Percentiles rank a stretch among this genome's conserved stretches.
Conservation (phyloP, 2,329 filamentous ascomycete genomes). For the Pyricularia sp. region DNA sequence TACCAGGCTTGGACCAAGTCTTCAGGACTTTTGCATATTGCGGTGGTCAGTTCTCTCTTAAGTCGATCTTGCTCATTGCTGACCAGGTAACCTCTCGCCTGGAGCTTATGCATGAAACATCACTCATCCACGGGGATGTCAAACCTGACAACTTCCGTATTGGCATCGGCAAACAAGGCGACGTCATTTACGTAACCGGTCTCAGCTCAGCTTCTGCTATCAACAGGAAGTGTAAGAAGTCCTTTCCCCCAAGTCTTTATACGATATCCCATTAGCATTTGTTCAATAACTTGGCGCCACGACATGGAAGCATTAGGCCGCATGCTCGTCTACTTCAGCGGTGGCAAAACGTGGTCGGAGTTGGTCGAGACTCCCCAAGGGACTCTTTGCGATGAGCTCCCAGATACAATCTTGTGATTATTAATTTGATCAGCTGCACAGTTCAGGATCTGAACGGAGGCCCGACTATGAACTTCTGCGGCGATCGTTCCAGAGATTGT, state of each 20-base stretch:
- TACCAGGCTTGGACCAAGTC: too few relatives aligned
- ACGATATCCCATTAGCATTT: not conserved
- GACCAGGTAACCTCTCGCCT: too few relatives aligned
- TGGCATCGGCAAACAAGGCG: slow-evolving; percentile 97
- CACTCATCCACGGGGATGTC: slow-evolving; percentile 98
- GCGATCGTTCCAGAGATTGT: slow-evolving; percentile 99
- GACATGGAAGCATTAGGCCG: slow-evolving; percentile 99
- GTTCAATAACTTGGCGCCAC: slow-evolving; percentile 66
- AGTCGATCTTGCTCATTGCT: too few relatives aligned
- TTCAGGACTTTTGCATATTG: too few relatives aligned
- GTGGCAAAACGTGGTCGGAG: slow-evolving; percentile 97
- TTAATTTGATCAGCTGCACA: slow-evolving; percentile 98
- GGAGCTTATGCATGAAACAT: too few relatives aligned
- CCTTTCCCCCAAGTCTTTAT: slow-evolving; percentile 24
- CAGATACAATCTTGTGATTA: slow-evolving; percentile 92
- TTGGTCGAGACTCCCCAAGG: slow-evolving; percentile 96
- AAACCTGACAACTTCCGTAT: slow-evolving; percentile 99
- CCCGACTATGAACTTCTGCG: slow-evolving; percentile 98
- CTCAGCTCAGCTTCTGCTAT: slow-evolving; percentile 66
- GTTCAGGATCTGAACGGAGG: slow-evolving; percentile 98
- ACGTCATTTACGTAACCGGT: slow-evolving; percentile 99
- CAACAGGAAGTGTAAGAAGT: slow-evolving; percentile 61
- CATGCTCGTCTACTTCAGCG: slow-evolving; percentile 99
- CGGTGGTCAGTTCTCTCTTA: too few relatives aligned
- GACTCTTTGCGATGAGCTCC: slow-evolving; percentile 98